A percentile compares a stretch with the other conserved stretches of the same genome.
phyloP scores from a whole-genome alignment of 2,329 filamentous ascomycete genomes.

The Penicillium glabrum region DNA sequence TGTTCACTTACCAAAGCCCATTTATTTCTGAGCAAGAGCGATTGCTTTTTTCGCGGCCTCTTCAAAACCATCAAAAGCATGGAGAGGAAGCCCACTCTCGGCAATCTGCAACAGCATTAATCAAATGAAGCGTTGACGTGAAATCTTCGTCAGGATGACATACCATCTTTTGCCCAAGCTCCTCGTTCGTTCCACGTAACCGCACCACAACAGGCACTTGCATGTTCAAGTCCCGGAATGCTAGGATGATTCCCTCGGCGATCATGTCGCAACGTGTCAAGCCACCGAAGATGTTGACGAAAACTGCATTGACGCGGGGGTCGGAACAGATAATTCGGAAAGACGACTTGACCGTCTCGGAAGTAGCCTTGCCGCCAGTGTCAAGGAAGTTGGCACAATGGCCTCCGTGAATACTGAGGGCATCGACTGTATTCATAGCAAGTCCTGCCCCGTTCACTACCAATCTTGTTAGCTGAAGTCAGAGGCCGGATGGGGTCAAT shows the following conservation, averaged over 20 bases:
- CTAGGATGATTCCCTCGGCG: constrained; percentile 69
- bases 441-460: constrained; percentile 82
- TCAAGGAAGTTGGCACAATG: constrained; percentile 81
- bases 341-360: constrained; percentile 73
- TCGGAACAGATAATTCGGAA: constrained; percentile 75
- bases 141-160: not conserved
- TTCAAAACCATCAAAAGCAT: constrained; percentile 73
- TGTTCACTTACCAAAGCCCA: not conserved
- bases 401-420: constrained; percentile 67
- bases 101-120: constrained; percentile 49
- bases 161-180: constrained; percentile 65
- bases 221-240: constrained; percentile 67
- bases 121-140: not conserved
- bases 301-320: constrained; percentile 67
- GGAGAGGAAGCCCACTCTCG: constrained; percentile 66
- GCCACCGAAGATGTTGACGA: constrained; percentile 71
- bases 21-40: constrained; percentile 11
- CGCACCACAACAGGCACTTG: constrained; percentile 74
- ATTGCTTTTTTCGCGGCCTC: constrained; percentile 69
- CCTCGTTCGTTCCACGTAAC: constrained; percentile 73
- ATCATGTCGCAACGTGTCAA: constrained; percentile 79
- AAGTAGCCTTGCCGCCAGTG: constrained; percentile 84
- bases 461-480: not conserved
- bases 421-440: constrained; percentile 88
- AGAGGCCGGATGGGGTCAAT: not conserved